These are phyloP conservation scores for Tylopilus felleus DNA, from an alignment of 768 basidiomycete species.

Conservation along the genomic window DNA sequence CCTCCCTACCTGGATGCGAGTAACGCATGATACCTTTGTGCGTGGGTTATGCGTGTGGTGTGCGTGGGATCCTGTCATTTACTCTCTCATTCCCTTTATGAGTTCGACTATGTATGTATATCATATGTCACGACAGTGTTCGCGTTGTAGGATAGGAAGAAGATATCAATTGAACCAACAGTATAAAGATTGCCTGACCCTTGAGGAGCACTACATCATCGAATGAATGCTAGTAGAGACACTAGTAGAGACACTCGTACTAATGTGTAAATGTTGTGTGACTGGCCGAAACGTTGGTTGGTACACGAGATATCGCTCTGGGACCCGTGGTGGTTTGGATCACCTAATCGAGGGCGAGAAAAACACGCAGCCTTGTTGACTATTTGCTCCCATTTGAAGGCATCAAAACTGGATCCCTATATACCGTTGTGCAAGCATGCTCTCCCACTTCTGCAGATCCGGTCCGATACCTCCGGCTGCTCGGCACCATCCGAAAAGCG, in stretches of 20 bases:
- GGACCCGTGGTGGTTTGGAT: too few relatives aligned
- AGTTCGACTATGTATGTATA: constrained; percentile 5
- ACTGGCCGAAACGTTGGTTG: background rate
- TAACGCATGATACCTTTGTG: background rate
- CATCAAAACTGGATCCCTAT: too few relatives aligned
- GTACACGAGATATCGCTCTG: too few relatives aligned
- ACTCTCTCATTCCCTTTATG: background rate
- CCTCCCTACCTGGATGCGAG: background rate
- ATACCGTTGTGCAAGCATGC: too few relatives aligned
- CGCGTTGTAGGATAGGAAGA: background rate
- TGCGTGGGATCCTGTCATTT: background rate
- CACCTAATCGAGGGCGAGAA: too few relatives aligned
- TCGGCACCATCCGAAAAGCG: background rate
- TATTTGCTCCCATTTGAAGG: too few relatives aligned
- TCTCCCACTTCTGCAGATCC: background rate
- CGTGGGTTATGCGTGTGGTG: background rate
- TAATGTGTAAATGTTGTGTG: too few relatives aligned
- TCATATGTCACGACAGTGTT: background rate
- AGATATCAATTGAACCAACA: background rate
- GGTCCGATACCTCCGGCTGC: background rate
- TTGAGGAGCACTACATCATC: background rate
- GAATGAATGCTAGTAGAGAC: too few relatives aligned
- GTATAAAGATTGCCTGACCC: background rate
- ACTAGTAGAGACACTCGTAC: too few relatives aligned
- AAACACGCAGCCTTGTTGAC: background rate